Evolutionary conservation across 208 protist species (phyloP).

Genomic region (Porcisia deanei): DNA sequence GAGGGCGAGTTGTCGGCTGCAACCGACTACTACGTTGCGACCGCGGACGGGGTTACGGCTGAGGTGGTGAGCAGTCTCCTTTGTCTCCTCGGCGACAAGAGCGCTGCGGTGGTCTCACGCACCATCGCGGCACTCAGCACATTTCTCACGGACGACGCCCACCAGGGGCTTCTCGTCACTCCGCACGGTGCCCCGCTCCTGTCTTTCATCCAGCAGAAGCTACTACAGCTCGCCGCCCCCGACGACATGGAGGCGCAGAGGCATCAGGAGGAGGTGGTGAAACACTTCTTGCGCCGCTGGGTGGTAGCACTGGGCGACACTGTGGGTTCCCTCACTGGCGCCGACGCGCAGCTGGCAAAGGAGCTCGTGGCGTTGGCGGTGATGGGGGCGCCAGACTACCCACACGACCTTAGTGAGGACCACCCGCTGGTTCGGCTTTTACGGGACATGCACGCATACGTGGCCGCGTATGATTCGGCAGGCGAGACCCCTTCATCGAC

Average conservation of each 20-base stretch:
- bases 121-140: conserved; percentile 65
- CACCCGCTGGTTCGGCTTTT: conserved; percentile 66
- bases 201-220: conserved; percentile 64
- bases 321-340: conserved; percentile 26
- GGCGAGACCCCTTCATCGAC: not conserved
- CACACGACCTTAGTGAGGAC: conserved; percentile 57
- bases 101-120: conserved; percentile 67
- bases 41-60: conserved; percentile 16
- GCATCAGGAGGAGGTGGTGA: conserved; percentile 47
- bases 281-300: conserved; percentile 77
- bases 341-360: conserved; percentile 44
- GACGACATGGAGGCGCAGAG: conserved; percentile 17
- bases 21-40: not conserved
- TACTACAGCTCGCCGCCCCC: conserved; percentile 44
- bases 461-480: conserved; percentile 15
- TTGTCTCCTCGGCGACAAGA: conserved; percentile 75
- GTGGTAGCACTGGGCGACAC: conserved; percentile 40
- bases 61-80: conserved; percentile 73
- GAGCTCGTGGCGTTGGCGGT: conserved; percentile 60
- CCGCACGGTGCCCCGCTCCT: conserved; percentile 45
- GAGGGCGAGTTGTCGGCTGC: not conserved
- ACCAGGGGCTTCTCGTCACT: conserved; percentile 36
- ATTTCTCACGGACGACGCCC: conserved; percentile 57
- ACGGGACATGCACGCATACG: conserved; percentile 40
- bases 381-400: conserved; percentile 41